Percentiles rank a stretch among this genome's conserved stretches.
Conservation (phyloP, 2,329 filamentous ascomycete species). For the Bimuria novae-zelandiae region DNA sequence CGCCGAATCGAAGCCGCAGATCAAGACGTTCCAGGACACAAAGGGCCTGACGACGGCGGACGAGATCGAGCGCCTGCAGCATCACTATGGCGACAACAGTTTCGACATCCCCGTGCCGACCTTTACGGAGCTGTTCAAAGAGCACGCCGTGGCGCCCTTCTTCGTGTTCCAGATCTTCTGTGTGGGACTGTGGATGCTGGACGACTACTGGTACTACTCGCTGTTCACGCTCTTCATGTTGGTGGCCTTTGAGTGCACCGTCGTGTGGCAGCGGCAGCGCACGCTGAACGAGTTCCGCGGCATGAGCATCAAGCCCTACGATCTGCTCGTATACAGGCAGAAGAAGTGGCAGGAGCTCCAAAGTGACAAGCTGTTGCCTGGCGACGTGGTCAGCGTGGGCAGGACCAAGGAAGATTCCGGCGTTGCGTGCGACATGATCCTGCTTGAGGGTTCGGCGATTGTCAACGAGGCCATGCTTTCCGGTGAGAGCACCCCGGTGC, state of each 20-base stretch:
- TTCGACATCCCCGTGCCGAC: slow-evolving; percentile 98
- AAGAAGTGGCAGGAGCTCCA: slow-evolving; percentile 86
- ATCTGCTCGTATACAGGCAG: slow-evolving; percentile 86
- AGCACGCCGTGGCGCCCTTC: slow-evolving; percentile 97
- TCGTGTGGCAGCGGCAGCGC: slow-evolving; percentile 97
- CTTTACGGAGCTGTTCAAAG: slow-evolving; percentile 94
- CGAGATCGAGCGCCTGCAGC: slow-evolving; percentile 79
- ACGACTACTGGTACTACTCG: slow-evolving; percentile 99
- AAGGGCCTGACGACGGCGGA: slow-evolving; percentile 73
- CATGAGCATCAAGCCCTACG: slow-evolving; percentile 99
- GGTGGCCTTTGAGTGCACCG: slow-evolving; percentile 94
- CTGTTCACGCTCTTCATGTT: slow-evolving; percentile 99
- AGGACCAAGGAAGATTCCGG: slow-evolving; percentile 96
- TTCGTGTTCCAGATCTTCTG: slow-evolving; percentile 99
- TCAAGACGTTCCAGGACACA: slow-evolving; percentile 78
- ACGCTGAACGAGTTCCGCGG: slow-evolving; percentile 95
- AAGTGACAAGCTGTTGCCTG: slow-evolving; percentile 90
- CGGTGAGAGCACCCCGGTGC: slow-evolving; percentile 91
- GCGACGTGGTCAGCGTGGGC: slow-evolving; percentile 88
- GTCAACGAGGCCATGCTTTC: slow-evolving; percentile 99
- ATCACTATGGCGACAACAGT: slow-evolving; percentile 94
- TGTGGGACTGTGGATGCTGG: slow-evolving; percentile 96
- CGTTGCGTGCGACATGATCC: slow-evolving; percentile 94
- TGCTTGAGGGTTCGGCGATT: slow-evolving; percentile 93
- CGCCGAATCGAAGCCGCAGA: slow-evolving; percentile 76